Evolutionary conservation across 306 rosid species (phyloP), one percentile per base, ranked within the genome.

Genomic region (Pyrus communis): DNA sequence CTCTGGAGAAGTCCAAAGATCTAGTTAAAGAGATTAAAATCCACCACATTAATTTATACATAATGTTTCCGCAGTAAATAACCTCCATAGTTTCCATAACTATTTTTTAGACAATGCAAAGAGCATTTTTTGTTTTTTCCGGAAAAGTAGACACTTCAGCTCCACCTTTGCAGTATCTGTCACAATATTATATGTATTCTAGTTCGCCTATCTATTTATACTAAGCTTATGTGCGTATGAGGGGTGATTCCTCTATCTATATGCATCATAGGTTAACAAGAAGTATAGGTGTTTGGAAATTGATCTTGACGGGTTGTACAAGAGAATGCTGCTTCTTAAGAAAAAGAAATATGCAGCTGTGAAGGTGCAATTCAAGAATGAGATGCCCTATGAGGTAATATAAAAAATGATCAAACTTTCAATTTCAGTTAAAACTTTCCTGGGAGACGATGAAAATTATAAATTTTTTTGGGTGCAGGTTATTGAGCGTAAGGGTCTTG

Each of bases 301-400:
- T 81, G 98, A 95, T 85, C 96, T 92, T 59, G 98, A 95, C 61
- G 97, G 97, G 79, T 75, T 95, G 84, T 95, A 95, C 83, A 95
- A 90, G 89, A 92, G 99, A 84, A 95, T 95, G 99, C 86, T 95
- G 73, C 97, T 95, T 77, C 96, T 95, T 43, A 95, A 95, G 93
- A 95, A 95, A 86, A 95, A 95, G 88, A 95, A 92, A 73, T 95
- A 92, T 68, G 97, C 97, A 81, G 97, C 99, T 64, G 91, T 95
- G 46, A 95, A 95, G 83, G 86, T 88, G 88, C 86, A 85, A 82
- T 83, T 86, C 80, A 92, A 84, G 79, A 91, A 88, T 80, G 96
- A 87, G 82, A 78, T 54, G 13, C 82, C 88, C 75, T 95, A 88
- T 9, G 97, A 95, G 99, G 99, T 95, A 87, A 60, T 70, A 30